Evolutionary conservation across 805 yeast species (phyloP).

Genomic region (Candida dajiaensis): DNA sequence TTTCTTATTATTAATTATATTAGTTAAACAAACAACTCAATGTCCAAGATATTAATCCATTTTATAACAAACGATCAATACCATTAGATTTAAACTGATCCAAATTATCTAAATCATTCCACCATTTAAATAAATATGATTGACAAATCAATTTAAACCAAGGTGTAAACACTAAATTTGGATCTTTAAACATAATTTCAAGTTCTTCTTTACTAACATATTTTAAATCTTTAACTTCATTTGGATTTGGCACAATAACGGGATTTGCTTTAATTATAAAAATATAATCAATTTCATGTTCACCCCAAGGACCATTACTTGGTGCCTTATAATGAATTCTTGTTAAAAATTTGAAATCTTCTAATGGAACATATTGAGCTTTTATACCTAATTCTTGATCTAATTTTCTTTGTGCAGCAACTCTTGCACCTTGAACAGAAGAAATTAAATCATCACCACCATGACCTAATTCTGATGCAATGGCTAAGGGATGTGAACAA

Average conservation of each 20-base stretch:
- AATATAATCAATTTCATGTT: slow-evolving; percentile 95
- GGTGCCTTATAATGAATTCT: slow-evolving; percentile 94
- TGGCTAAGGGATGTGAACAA: slow-evolving; percentile 94
- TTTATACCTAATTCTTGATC: slow-evolving; percentile 90
- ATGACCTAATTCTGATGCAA: slow-evolving; percentile 72
- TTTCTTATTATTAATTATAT: too few relatives aligned
- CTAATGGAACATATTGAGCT: slow-evolving; percentile 49
- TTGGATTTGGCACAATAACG: slow-evolving; percentile 52
- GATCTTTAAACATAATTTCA: slow-evolving; percentile 69
- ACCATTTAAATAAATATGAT: slow-evolving; percentile 87
- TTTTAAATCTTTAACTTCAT: slow-evolving; percentile 78
- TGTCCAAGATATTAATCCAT: too few relatives aligned
- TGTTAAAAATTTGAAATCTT: slow-evolving; percentile 74
- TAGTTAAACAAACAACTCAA: too few relatives aligned
- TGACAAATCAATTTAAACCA: slow-evolving; percentile 98
- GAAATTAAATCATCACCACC: slow-evolving; percentile 37
- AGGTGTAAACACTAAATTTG: slow-evolving; percentile 76
- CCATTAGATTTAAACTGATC: slow-evolving; percentile 39
- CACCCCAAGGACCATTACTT: slow-evolving; percentile 85
- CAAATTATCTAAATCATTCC: slow-evolving; percentile 67
- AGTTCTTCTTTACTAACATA: slow-evolving; percentile 70
- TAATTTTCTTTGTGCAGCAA: slow-evolving; percentile 88
- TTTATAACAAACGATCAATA: slow-evolving; percentile 21
- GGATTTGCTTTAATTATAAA: slow-evolving; percentile 62
- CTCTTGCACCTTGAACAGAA: slow-evolving; percentile 72